Evolutionary conservation across 352 stramenopile genomes (phyloP).

Genomic region (Phytophthora citricola): DNA sequence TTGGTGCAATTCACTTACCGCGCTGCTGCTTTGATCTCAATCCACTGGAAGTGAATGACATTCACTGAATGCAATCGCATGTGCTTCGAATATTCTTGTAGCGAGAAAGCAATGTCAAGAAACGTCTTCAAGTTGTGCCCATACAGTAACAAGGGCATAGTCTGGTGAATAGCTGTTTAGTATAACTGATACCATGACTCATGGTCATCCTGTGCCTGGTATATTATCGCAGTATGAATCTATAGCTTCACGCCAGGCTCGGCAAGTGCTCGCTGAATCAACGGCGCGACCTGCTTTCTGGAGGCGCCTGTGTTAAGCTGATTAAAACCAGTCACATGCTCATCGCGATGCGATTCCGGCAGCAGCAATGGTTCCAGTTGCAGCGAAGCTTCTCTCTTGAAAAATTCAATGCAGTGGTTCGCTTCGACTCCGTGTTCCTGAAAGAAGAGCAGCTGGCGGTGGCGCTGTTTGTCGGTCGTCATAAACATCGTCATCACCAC

Average conservation of each 20-base stretch:
- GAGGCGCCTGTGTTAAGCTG: conserved; percentile 72
- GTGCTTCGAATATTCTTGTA: background rate
- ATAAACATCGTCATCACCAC: conserved; percentile 78
- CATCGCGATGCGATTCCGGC: conserved; percentile 36
- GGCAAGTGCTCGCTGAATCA: conserved; percentile 60
- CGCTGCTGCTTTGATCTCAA: too few relatives aligned
- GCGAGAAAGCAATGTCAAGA: background rate
- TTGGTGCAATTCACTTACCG: too few relatives aligned
- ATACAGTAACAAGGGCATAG: too few relatives aligned
- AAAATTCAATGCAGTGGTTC: conserved; percentile 45
- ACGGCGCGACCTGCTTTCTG: conserved; percentile 80
- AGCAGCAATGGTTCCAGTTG: conserved; percentile 49
- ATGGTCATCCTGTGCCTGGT: too few relatives aligned
- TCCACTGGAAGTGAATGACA: too few relatives aligned
- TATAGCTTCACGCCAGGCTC: conserved; percentile 23
- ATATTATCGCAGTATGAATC: background rate
- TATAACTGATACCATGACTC: too few relatives aligned
- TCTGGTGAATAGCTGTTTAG: too few relatives aligned
- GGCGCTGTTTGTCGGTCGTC: conserved; percentile 41
- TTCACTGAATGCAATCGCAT: too few relatives aligned
- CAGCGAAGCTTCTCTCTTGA: conserved; percentile 48
- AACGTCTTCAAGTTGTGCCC: background rate
- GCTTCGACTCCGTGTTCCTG: conserved; percentile 34
- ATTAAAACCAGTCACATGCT: conserved; percentile 48
- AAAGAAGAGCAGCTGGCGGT: conserved; percentile 76